Evolutionary conservation across 768 basidiomycete species (phyloP), one percentile per base, ranked within the genome.

Genomic region (Pisolithus orientalis): DNA sequence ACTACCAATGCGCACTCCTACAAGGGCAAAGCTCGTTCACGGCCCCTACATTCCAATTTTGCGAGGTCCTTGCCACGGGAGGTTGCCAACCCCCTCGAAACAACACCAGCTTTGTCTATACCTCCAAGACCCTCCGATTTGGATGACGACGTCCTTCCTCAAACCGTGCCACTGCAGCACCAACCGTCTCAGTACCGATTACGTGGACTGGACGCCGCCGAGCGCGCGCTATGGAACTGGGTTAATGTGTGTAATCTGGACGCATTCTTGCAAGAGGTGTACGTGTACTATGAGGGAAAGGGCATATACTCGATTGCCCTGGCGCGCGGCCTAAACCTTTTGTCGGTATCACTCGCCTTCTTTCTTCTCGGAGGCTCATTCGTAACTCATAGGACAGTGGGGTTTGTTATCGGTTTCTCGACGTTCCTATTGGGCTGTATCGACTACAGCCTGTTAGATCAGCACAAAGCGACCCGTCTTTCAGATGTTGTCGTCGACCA

Each of bases 231-330:
- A 45, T 99, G 96, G 96, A 88, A 90, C 53, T 99, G 96, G 96
- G 93, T 97, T 53, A 99, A 99, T 65, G 93, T 98, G 11, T 92
- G 93, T 65, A 97, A 99, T 65, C 78, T 99, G 38, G 96, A 99
- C 62, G 85, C 84, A 7, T 99, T 94, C 68, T 71, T 99, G 28
- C 91, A 95, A 69, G 93, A 97, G 57, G 91, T 91, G 38, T 98
- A 99, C 68, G 77, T 79, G 43, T 99, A 98, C 68, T 99, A 99
- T 65, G 87, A 91, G 64, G 94, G 94, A 25, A 96, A 96, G 65
- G 96, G 96, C 1, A 87, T 97, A 34, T 97, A 88, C 65, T 94
- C 91, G 60, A 99, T 99, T 60, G 90, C 90, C 11, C 77, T 99
- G 21, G 80, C 89, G 8, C 79, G 90, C 43, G 87, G 90, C 17